Conservation (phyloP, 176 grass and related monocot genomes). For the Rhynchospora tenuis region DNA sequence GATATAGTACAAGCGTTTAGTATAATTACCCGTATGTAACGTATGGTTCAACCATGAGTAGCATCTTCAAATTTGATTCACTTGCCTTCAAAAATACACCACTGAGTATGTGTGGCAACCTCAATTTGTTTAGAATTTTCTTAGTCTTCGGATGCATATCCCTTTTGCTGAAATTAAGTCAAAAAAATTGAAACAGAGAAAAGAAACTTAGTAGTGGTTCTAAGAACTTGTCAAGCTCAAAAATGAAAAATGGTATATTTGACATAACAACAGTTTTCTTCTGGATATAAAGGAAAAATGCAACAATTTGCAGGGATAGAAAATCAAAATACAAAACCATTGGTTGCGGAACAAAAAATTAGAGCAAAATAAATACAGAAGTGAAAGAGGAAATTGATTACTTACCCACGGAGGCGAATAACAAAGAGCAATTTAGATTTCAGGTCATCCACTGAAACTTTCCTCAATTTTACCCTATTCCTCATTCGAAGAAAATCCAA, state of each 20-base stretch:
- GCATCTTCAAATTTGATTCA: constrained; percentile 55
- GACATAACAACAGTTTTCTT: not conserved
- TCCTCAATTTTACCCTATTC: constrained; percentile 59
- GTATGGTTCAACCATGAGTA: constrained; percentile 68
- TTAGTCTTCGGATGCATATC: constrained; percentile 75
- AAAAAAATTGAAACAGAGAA: constrained; percentile 1
- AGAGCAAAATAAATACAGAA: not conserved
- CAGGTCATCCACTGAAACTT: constrained; percentile 27
- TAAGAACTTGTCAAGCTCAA: not conserved
- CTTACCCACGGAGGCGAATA: constrained; percentile 80
- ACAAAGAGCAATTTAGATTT: constrained; percentile 68
- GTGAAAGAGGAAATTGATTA: not conserved
- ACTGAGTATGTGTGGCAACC: constrained; percentile 50
- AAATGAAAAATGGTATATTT: not conserved
- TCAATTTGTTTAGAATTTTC: constrained; percentile 48
- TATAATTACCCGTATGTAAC: constrained; percentile 80
- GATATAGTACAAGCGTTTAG: not conserved
- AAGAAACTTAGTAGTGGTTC: not conserved
- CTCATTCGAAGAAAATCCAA: constrained; percentile 62
- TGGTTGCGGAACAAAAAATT: not conserved
- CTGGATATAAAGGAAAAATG: not conserved
- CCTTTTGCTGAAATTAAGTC: constrained; percentile 33
- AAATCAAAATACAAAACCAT: not conserved
- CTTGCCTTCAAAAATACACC: constrained; percentile 79
- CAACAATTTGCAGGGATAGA: not conserved